Evolutionary conservation across 345 rosid species (phyloP).

Genomic region (Sisymbrium irio): DNA sequence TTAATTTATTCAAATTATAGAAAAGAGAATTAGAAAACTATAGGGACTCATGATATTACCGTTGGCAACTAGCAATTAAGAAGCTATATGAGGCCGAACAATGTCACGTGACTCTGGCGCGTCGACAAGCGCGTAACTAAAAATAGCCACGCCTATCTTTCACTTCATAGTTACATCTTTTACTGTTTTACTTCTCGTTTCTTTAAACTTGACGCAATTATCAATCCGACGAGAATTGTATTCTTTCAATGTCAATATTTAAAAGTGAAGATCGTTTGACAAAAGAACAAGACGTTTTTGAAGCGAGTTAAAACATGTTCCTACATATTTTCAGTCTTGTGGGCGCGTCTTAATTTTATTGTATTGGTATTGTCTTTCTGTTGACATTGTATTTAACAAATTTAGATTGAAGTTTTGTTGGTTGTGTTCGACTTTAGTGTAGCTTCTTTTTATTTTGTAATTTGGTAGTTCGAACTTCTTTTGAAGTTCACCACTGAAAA

Average conservation of each 20-base stretch:
- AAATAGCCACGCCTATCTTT: neutral
- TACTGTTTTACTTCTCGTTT: neutral
- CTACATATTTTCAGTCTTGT: neutral
- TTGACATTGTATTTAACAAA: neutral
- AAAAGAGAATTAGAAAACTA: neutral
- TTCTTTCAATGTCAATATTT: neutral
- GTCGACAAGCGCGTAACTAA: neutral
- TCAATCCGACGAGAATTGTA: neutral
- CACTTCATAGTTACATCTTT: neutral
- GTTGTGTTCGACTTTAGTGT: neutral
- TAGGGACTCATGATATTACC: constrained; percentile 19
- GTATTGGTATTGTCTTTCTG: neutral
- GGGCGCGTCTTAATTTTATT: neutral
- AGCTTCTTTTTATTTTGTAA: neutral
- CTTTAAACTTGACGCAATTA: constrained; percentile 8
- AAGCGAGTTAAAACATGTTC: neutral
- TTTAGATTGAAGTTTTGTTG: no score
- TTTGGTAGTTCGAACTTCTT: neutral
- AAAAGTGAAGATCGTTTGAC: neutral
- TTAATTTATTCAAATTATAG: neutral
- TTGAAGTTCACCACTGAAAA: neutral
- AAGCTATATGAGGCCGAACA: constrained; percentile 7
- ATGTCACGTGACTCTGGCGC: constrained; percentile 36
- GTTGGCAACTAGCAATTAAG: constrained; percentile 27
- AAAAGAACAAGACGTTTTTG: neutral